Base-by-base conservation (phyloP, 139 green algal genomes). In the Yamagishiella unicocca region DNA sequence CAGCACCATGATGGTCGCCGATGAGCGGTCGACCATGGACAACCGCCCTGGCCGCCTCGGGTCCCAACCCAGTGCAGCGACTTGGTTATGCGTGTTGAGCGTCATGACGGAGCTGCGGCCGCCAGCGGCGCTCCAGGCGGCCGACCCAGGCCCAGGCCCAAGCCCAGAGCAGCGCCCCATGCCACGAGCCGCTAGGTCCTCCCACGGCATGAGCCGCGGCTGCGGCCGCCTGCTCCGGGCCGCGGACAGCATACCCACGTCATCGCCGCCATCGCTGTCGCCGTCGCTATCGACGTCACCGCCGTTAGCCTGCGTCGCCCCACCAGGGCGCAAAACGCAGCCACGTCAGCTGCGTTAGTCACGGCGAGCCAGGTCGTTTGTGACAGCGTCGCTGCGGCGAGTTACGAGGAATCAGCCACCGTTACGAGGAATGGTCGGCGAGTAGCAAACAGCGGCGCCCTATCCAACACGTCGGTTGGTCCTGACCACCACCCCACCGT, bases 41-140 rank as follows among this genome's bases (percentile, higher is more conserved):
- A 86, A 22, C 31, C 80, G 42, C 3, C 64, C 64, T 6, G 38
- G 80, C 43, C 80, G 62, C 38, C 80, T 31, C 17, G 80, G 80
- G 67, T 86, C 80, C 80, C 80, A 86, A 14, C 80, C 64, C 46
- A 86, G 46, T 12, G 25, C 68, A 40, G 62, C 64, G 54, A 86
- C 64, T 19, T 66, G 45, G 37, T 40, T 37, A 4, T 37, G 80
- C 64, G 46, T 67, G 19, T 61, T 37, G 2, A 86, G 21, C 42
- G 80, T 67, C 31, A 68, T 43, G 21, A 77, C 78, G 8, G 25
- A 38, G 53, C 54, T 71, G 76, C 54, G 50, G 4, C 50, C 53
- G 75, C 9, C n/a, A 14, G 33, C 14, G 75, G 43, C 40, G 71
- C 8, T 2, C n/a, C n/a, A n/a, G n/a, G n/a, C n/a, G n/a, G n/a